Base-by-base conservation (phyloP, 495 filamentous ascomycete genomes). In the Penicillium bialowiezense region DNA sequence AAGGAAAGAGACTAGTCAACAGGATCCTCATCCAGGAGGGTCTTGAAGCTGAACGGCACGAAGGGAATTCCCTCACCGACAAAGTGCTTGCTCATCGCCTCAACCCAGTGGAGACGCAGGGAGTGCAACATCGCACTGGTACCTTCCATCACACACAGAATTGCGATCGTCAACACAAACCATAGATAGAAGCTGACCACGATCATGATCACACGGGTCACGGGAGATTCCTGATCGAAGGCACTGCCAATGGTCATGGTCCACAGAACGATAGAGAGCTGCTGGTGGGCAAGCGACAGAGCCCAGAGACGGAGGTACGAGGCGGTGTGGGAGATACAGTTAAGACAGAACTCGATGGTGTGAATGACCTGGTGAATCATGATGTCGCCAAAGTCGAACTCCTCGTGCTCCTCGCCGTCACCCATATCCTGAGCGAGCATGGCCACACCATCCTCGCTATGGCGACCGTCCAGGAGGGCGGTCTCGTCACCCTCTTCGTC, bases 351-450 rank as follows among this genome's bases (percentile, higher is more conserved):
- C 76, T 98, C 93, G 59, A 98, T 97, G 18, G 93, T 98, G 71
- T 98, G 93, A 63, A 98, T 98, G 63, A 96, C 86, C 66, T 99
- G 93, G 68, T 99, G 93, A 61, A 99, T 99, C 89, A 97, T 95
- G 55, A 90, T 76, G 58, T 99, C 93, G 28, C 81, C 77, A 64
- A 97, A 97, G 51, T 97, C 93, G 65, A 99, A 99, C 59, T 97
- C 93, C 60, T 90, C 95, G 58, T 96, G 89, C 48, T 86, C 85
- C 17, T 80, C 85, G 24, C 83, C 78, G n/a, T 82, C 73, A 29
- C 80, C 81, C 44, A 90, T 82, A 55, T 89, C 88, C 63, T 96
- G 86, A 1, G 91, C 88, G 66, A 97, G 90, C 85, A 96, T 89
- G 45, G 89, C 91, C 47, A 88, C 84, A 34, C 87, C 91, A 57